Evolutionary conservation across 306 rosid genomes (phyloP).

Genomic region (Castanea mollissima): DNA sequence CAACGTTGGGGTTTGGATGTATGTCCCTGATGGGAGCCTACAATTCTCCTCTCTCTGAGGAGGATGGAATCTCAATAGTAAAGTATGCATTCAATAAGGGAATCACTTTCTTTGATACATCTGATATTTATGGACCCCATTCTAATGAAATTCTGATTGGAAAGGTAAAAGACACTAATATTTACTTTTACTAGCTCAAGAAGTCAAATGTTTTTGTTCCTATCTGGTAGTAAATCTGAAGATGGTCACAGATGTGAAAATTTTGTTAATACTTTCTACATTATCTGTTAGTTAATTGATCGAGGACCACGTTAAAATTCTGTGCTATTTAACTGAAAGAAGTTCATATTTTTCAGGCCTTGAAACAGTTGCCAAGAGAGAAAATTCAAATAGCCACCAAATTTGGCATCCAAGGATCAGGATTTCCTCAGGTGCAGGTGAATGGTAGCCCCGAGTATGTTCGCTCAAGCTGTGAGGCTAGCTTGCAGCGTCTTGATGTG

Average conservation of each 20-base stretch:
- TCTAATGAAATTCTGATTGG: constrained; percentile 39
- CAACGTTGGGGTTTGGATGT: constrained; percentile 50
- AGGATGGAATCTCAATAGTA: constrained; percentile 24
- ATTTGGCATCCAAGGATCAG: constrained; percentile 41
- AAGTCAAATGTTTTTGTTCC: not conserved
- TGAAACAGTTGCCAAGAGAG: constrained; percentile 65
- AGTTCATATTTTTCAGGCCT: constrained; percentile 37
- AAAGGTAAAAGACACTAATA: constrained; percentile 14
- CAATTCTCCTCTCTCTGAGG: constrained; percentile 33
- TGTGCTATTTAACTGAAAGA: not conserved
- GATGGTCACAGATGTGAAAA: not conserved
- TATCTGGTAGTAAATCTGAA: not conserved
- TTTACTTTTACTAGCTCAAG: not conserved
- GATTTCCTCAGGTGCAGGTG: not conserved
- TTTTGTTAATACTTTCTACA: not conserved
- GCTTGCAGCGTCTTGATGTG: constrained; percentile 68
- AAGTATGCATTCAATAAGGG: constrained; percentile 32
- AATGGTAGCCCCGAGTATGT: constrained; percentile 70
- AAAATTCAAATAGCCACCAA: constrained; percentile 71
- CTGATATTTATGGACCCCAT: constrained; percentile 33
- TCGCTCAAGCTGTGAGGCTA: constrained; percentile 69
- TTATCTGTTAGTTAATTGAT: not conserved
- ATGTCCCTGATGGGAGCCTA: constrained; percentile 30
- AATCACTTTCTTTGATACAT: constrained; percentile 39
- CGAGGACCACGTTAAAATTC: not conserved